phyloP scores from a whole-genome alignment of 2,329 filamentous ascomycete genomes.

The Aspergillus melleus region DNA sequence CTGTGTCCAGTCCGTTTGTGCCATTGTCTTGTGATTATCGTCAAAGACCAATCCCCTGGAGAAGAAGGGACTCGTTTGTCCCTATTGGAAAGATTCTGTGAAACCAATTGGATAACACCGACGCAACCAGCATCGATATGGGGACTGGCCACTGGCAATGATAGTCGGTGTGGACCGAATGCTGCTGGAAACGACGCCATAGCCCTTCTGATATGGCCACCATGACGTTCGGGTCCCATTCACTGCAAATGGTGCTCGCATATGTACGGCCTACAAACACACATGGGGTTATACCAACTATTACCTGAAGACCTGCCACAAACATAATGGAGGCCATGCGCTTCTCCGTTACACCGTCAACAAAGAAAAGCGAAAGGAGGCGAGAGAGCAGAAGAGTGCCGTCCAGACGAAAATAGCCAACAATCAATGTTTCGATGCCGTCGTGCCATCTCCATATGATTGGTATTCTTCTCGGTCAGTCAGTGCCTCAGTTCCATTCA shows the following conservation, averaged over 20 bases:
- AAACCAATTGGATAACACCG: constrained; percentile 22
- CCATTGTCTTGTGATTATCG: constrained; percentile 22
- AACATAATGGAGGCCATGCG: constrained; percentile 19
- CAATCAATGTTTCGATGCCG: background rate
- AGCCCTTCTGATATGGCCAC: background rate
- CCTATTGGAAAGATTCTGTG: constrained; percentile 18
- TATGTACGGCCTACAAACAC: constrained; percentile 17
- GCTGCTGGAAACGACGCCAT: background rate
- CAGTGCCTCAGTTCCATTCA: background rate
- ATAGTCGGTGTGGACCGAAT: constrained; percentile 20
- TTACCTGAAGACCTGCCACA: constrained; percentile 13
- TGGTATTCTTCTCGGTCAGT: background rate
- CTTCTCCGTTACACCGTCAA: constrained; percentile 13
- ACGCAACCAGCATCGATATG: constrained; percentile 21
- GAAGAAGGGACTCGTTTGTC: constrained; percentile 18
- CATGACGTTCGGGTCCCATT: background rate
- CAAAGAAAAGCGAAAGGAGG: background rate
- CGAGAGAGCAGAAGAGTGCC: background rate
- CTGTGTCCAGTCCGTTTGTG: constrained; percentile 21
- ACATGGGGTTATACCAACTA: constrained; percentile 14
- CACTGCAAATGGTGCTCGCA: constrained; percentile 7
- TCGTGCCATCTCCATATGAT: background rate
- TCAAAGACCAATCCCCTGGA: constrained; percentile 15
- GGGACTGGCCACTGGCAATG: constrained; percentile 2
- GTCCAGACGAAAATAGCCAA: background rate